These are phyloP conservation scores for Salvia rosmarinus DNA, from an alignment of 257 asterid species.

Conservation along the genomic window DNA sequence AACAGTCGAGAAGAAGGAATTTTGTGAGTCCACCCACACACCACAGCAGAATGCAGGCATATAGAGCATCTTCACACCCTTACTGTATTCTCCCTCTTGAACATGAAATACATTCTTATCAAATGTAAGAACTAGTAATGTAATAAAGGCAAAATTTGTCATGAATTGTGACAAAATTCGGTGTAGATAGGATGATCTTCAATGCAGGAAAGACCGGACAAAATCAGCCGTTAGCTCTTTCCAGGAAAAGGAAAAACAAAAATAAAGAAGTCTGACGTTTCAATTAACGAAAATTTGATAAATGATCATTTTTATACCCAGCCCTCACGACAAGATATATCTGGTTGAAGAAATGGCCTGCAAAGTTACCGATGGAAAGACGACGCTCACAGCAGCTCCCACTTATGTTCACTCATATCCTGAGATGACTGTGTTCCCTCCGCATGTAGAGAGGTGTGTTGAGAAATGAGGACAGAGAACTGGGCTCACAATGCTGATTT, in stretches of 20 bases:
- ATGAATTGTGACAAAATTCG: background rate
- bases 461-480: constrained; percentile 32
- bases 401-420: constrained; percentile 51
- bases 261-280: background rate
- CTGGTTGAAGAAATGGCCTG: constrained; percentile 7
- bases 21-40: no score
- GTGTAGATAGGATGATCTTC: background rate
- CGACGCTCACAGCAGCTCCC: constrained; percentile 64
- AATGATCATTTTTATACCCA: background rate
- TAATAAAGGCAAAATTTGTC: background rate
- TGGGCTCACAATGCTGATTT: constrained; percentile 37
- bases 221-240: background rate
- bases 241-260: background rate
- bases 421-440: constrained; percentile 30
- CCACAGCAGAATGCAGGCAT: background rate
- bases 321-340: constrained; percentile 5
- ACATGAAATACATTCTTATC: background rate
- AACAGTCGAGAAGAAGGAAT: background rate
- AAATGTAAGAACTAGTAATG: background rate
- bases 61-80: background rate
- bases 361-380: constrained; percentile 12
- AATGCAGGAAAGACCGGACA: background rate
- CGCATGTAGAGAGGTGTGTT: constrained; percentile 21
- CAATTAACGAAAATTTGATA: constrained; percentile 15
- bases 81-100: background rate